A percentile compares a stretch with the other conserved stretches of the same genome.
Conservation (phyloP, 306 rosid genomes). For the Luffa aegyptiaca region DNA sequence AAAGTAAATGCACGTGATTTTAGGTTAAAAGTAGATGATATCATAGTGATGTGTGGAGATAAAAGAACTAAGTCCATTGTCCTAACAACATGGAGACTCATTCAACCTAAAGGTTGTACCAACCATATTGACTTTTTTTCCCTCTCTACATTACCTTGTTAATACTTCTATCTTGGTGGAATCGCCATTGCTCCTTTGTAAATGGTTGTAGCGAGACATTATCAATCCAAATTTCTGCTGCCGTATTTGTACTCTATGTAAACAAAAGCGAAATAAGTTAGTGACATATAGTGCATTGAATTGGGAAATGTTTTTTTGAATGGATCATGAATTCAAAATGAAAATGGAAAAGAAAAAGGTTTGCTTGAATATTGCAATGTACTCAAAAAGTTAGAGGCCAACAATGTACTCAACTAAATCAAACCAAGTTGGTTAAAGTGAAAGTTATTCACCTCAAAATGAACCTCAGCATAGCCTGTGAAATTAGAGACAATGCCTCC, state of each 20-base stretch:
- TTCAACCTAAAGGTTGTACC: background rate
- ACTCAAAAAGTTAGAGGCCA: conserved; percentile 9
- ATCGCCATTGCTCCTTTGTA: conserved; percentile 43
- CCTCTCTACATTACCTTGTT: conserved; percentile 24
- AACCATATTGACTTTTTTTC: background rate
- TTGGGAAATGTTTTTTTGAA: background rate
- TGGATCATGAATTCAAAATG: background rate
- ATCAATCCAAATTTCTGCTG: conserved; percentile 51
- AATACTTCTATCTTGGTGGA: conserved; percentile 43
- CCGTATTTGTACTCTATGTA: conserved; percentile 25
- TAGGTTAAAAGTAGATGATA: background rate
- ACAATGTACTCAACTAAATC: background rate
- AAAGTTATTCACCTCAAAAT: conserved; percentile 42
- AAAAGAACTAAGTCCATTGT: background rate
- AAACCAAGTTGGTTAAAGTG: conserved; percentile 23
- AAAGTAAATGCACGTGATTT: background rate
- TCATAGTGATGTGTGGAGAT: no score
- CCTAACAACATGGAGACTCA: background rate
- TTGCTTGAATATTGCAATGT: background rate
- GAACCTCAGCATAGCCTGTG: conserved; percentile 42
- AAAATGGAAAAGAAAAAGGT: background rate
- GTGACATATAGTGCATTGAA: background rate
- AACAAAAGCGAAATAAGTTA: background rate
- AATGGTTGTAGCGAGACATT: conserved; percentile 63
- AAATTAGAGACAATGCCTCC: conserved; percentile 49